Percentiles rank a stretch among this genome's conserved stretches.
These are phyloP conservation scores for Clonostachys chloroleuca DNA, from an alignment of 2,329 filamentous ascomycete species.

Conservation along the genomic window DNA sequence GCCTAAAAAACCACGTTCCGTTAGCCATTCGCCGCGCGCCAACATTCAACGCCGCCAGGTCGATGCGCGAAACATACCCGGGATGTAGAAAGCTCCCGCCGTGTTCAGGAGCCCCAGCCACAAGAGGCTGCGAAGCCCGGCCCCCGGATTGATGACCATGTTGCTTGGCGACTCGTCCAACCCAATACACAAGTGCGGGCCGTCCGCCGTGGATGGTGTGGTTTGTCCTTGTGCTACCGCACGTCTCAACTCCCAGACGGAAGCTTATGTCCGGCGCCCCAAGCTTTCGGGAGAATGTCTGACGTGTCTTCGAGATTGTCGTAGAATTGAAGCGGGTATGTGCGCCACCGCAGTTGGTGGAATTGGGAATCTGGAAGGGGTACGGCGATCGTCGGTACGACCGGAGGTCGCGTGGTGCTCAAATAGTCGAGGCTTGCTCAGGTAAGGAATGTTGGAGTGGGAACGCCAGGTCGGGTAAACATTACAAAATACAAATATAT, in stretches of 20 bases:
- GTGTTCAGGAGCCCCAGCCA: constrained; percentile 32
- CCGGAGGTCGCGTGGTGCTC: no score
- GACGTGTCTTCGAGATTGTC: constrained; percentile 1
- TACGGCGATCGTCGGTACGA: no score
- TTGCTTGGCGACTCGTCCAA: not conserved
- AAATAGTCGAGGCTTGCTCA: no score
- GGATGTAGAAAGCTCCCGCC: constrained; percentile 74
- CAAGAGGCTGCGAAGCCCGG: constrained; percentile 27
- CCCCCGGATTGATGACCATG: constrained; percentile 24
- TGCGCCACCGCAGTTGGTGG: no score
- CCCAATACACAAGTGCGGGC: not conserved
- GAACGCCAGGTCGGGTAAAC: no score
- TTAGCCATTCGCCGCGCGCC: not conserved
- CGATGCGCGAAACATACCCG: constrained; percentile 50
- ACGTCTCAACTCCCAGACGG: no score
- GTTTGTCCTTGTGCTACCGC: no score
- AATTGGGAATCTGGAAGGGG: no score
- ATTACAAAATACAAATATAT: no score
- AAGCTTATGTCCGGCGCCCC: not conserved
- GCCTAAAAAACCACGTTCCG: constrained; percentile 35
- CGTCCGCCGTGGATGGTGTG: not conserved
- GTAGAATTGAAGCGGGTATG: not conserved
- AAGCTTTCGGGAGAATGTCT: not conserved
- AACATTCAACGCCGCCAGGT: not conserved
- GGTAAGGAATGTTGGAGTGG: no score